Evolutionary conservation across 1,284 basidiomycete species (phyloP), one percentile per base, ranked within the genome.

Genomic region (Laetiporus sulphureus): DNA sequence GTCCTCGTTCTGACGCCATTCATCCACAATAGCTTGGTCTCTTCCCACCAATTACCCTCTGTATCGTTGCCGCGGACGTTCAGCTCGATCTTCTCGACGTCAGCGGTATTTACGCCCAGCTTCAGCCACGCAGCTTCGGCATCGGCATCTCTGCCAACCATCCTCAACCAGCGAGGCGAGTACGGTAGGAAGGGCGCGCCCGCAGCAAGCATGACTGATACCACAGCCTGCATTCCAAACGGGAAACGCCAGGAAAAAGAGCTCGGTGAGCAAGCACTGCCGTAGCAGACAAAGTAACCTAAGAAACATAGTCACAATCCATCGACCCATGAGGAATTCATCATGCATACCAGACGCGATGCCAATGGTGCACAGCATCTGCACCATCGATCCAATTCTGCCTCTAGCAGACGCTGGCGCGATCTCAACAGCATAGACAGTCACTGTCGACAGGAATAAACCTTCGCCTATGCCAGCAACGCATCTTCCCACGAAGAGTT

Each of bases 231-330:
- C 18, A 73, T 42, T 16, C 65, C 63, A 44, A 74, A 68, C 0
- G 73, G 71, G 11, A 67, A 53, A 3, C 73, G 63, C 73, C 73
- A 78, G 5, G 72, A 65, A 16, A 77, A 49, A 25, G 63, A 65
- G 22, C 52, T 59, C 1, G 50, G 40, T 16, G 69, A 44, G 32
- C 58, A 61, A 20, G 69, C 66, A 5, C 66, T 65, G 2, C 64
- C 69, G 33, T 72, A 77, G 44, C 69, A 70, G 20, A 72, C 62
- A 48, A 77, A 77, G 49, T 72, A 77, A 1, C 72, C 75, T 57
- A 44, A 35, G 10, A n/a, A n/a, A n/a, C n/a, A n/a, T n/a, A n/a
- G n/a, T n/a, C n/a, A n/a, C n/a, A n/a, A n/a, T n/a, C n/a, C n/a
- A n/a, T n/a, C n/a, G n/a, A n/a, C n/a, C n/a, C n/a, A n/a, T n/a